Evolutionary conservation across 495 filamentous ascomycete genomes (phyloP).

Genomic region (Achaetomiella virescens): DNA sequence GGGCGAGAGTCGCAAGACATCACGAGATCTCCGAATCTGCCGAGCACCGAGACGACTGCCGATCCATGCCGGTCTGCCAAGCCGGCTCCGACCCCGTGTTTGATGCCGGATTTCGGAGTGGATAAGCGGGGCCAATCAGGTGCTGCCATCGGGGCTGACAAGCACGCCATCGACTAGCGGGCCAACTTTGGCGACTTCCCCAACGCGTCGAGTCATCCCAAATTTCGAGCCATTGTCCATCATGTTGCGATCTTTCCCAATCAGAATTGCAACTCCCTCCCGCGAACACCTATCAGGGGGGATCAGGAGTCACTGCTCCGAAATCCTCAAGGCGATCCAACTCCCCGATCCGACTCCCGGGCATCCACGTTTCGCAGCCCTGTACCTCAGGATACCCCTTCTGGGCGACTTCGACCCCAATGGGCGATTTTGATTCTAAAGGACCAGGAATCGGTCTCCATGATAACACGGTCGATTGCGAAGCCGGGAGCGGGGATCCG

Average conservation of each 20-base stretch:
- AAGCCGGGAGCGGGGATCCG: slow-evolving; percentile 10
- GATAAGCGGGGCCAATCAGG: neutral
- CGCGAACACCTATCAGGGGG: too few relatives aligned
- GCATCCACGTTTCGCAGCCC: too few relatives aligned
- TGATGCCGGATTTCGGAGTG: neutral
- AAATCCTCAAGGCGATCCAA: too few relatives aligned
- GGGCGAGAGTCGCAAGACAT: neutral
- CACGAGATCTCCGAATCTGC: neutral
- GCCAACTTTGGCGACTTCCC: neutral
- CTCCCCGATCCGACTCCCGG: too few relatives aligned
- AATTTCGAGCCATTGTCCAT: neutral
- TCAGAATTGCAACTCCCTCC: too few relatives aligned
- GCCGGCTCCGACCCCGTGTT: neutral
- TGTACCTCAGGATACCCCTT: neutral
- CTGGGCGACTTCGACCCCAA: neutral
- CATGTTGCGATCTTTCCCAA: too few relatives aligned
- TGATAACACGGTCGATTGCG: slow-evolving; percentile 4
- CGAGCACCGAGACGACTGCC: neutral
- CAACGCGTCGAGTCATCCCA: neutral
- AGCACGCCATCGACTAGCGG: slow-evolving; percentile 6
- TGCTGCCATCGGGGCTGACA: neutral
- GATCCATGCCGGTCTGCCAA: too few relatives aligned
- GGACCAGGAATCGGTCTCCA: neutral
- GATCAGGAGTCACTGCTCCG: too few relatives aligned
- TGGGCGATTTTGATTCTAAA: slow-evolving; percentile 6